Evolutionary conservation across 2,329 filamentous ascomycete species (phyloP).

Genomic region (Penicillium glabrum): DNA sequence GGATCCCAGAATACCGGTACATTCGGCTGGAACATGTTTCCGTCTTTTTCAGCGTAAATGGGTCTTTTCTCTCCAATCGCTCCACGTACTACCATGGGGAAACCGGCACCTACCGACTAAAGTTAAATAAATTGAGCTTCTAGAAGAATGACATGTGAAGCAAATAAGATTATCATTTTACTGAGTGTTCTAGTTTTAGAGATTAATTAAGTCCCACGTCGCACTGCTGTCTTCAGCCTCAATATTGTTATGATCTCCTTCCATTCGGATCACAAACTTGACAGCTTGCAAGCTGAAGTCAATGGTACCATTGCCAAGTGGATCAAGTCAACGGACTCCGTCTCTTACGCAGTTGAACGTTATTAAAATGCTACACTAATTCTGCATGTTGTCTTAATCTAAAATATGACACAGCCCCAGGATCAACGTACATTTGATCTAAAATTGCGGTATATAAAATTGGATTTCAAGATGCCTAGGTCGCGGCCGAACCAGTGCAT

Average conservation of each 20-base stretch:
- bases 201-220: not conserved
- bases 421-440: not conserved
- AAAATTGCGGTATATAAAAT: not conserved
- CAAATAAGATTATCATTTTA: not conserved
- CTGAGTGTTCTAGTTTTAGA: not conserved
- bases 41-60: not conserved
- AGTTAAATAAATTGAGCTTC: conserved; percentile 19
- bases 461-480: not conserved
- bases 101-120: conserved; percentile 15
- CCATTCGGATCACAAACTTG: not conserved
- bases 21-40: not conserved
- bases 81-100: not conserved
- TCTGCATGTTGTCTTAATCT: not conserved
- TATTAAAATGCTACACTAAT: not conserved
- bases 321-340: not conserved
- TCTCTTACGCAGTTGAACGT: not conserved
- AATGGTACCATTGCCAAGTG: not conserved
- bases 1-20: not conserved
- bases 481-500: not conserved
- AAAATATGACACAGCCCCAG: not conserved
- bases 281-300: not conserved
- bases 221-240: not conserved
- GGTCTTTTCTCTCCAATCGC: not conserved
- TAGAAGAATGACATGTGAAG: conserved; percentile 14
- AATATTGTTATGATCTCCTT: not conserved